Base-by-base conservation (phyloP, 2,329 filamentous ascomycete species). In the Tolypocladium guangdongense region DNA sequence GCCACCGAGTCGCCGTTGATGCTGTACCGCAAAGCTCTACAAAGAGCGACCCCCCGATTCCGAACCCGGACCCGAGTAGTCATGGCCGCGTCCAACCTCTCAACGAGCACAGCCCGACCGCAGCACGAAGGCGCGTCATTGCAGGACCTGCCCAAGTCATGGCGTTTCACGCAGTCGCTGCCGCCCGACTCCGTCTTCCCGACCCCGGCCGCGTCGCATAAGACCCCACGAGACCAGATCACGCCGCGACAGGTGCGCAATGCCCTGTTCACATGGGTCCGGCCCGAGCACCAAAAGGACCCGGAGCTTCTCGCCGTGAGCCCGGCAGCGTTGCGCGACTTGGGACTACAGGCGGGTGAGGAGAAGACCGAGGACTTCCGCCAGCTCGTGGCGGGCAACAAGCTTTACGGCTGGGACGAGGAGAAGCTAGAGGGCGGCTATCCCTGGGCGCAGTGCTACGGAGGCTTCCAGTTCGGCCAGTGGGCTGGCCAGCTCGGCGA, bases 381-480 rank as follows among this genome's bases (percentile, higher is more conserved):
- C 57, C 77, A 87, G 55, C 77, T 90, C 0, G 87, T 95, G 7
- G 83, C 88, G 0, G 93, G 93, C 3, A 95, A 93, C 66, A 84
- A 83, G 64, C 78, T 96, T 16, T 81, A 87, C 53, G 92, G 90
- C 50, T 88, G 87, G 81, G 80, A 90, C 58, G 80, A 86, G 55
- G 78, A 83, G 54, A 77, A 75, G 59, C 66, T 73, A 27, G 73
- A 82, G 54, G 86, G 87, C 22, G 83, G 93, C 45, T 99, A 99
- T 67, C 92, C 93, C 0, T 99, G 93, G 93, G 91, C 93, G 35
- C 93, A 99, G 71, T 97, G 93, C 72, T 99, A 99, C 68, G 93
- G 93, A 54, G 92, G 92, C 54, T 83, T 80, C 64, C 78, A 84
- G 64, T 83, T 85, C 66, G 93, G 93, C 7, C 83, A 87, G 59